Evolutionary conservation across 768 basidiomycete species (phyloP), one percentile per base, ranked within the genome.

Genomic region (Lactarius sp.): DNA sequence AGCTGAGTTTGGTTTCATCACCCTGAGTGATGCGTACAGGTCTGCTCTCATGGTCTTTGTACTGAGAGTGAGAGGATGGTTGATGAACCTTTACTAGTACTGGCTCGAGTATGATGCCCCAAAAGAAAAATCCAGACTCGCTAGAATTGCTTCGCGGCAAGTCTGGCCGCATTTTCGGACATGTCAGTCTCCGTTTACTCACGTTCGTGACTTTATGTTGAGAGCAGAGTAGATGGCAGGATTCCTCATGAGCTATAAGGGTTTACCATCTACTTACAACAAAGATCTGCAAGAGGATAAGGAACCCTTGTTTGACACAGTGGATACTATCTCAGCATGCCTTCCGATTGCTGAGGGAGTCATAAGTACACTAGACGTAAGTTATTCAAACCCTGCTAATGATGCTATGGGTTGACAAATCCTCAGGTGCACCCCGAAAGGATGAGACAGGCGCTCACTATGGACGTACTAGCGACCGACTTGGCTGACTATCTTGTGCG

Each of bases 241-340:
- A 2, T 97, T 98, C 77, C 78, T 98, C 77, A 94, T 98, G 90
- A 95, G 94, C 1, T 79, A 96, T 70, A 99, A 99, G 72, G 97
- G 97, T 36, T 78, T 98, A 51, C 97, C 97, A 14, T 97, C 96
- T 20, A 99, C 97, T 9, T 99, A 99, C 78, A 98, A 99, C 81
- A 99, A 99, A 75, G 97, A 99, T 76, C 78, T 99, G 51, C 97
- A 98, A 75, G 97, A 99, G 75, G 94, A 96, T 75, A 98, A 99
- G 75, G 97, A 99, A 71, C 95, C 97, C 2, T 76, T 99, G 60
- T 98, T 98, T 68, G 97, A 99, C 71, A 79, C 89, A 10, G 90
- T 96, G 14, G 93, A 95, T 71, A 98, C 90, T 44, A 74, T 97
- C 47, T 85, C 87, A 16, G 92, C 92, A 20, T 95, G 87, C 36